A percentile compares a stretch with the other conserved stretches of the same genome.
phyloP scores from a whole-genome alignment of 1,139 yeast species.

The Lodderomyces beijingensis region DNA sequence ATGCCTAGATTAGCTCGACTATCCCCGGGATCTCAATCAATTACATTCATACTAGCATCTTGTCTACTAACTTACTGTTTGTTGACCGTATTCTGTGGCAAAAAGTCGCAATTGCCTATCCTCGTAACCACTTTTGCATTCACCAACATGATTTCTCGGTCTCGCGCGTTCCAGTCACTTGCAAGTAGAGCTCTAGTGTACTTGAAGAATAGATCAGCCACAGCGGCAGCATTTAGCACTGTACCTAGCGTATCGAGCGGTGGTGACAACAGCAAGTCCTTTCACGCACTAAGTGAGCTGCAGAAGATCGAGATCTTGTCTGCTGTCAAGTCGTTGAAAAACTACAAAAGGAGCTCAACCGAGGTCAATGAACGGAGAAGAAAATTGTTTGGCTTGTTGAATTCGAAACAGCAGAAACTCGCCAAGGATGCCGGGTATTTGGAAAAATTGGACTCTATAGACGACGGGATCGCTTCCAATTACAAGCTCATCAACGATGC shows the following conservation, averaged over 20 bases:
- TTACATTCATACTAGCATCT: no score
- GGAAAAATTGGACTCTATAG: conserved; percentile 46
- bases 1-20: no score
- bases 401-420: conserved; percentile 52
- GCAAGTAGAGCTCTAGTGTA: conserved; percentile 5
- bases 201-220: conserved; percentile 1
- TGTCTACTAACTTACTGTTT: conserved; percentile 6
- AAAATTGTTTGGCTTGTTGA: conserved; percentile 43
- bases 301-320: conserved; percentile 36
- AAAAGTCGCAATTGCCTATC: conserved; percentile 24
- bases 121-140: conserved; percentile 27
- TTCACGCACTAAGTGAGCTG: conserved; percentile 15
- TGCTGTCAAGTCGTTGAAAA: conserved; percentile 49
- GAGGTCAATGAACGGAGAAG: conserved; percentile 44
- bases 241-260: conserved; percentile 6
- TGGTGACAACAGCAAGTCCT: conserved; percentile 12
- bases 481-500: conserved; percentile 42
- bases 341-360: conserved; percentile 38
- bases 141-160: conserved; percentile 30
- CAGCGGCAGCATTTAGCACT: not conserved
- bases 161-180: conserved; percentile 15
- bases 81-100: conserved; percentile 8
- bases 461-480: conserved; percentile 42
- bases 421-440: conserved; percentile 54
- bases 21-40: no score